phyloP scores from a whole-genome alignment of 495 filamentous ascomycete species.

The Thermochaetoides thermophila region DNA sequence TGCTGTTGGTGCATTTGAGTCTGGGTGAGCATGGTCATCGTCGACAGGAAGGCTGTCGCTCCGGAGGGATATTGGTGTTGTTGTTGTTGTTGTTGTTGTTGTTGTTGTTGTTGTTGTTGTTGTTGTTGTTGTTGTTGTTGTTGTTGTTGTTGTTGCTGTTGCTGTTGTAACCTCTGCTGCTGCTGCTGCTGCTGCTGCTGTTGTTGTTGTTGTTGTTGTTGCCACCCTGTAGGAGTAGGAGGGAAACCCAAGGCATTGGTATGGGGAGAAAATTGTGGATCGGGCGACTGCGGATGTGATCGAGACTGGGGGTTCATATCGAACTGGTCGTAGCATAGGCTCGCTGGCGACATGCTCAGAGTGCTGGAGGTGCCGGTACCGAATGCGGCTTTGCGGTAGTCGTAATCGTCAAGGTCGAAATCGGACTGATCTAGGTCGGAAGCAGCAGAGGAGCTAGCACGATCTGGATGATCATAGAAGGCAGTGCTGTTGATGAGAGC shows the following conservation, averaged over 20 bases:
- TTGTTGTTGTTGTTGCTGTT: background rate
- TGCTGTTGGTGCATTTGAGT: constrained; percentile 5
- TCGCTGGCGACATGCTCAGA: constrained; percentile 31
- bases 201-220: constrained; percentile 7
- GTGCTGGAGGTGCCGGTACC: constrained; percentile 16
- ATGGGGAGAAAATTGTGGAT: background rate
- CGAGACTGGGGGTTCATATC: constrained; percentile 17
- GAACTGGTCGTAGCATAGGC: constrained; percentile 29
- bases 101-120: no score
- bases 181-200: constrained; percentile 14
- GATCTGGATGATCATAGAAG: constrained; percentile 20
- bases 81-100: no score
- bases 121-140: no score
- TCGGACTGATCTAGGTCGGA: constrained; percentile 36
- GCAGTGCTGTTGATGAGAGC: constrained; percentile 20
- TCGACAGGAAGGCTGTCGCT: no score
- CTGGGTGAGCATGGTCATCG: constrained; percentile 30
- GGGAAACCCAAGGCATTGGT: background rate
- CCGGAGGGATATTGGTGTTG: no score
- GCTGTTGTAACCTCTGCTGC: constrained; percentile 5
- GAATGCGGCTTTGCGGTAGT: constrained; percentile 31
- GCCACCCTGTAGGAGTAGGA: constrained; percentile 7
- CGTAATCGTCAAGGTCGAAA: constrained; percentile 34
- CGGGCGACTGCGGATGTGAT: constrained; percentile 18
- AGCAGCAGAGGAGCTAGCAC: constrained; percentile 29